Conservation (phyloP, 371 early-diverging fungal genomes). For the Batrachochytrium dendrobatidis region DNA sequence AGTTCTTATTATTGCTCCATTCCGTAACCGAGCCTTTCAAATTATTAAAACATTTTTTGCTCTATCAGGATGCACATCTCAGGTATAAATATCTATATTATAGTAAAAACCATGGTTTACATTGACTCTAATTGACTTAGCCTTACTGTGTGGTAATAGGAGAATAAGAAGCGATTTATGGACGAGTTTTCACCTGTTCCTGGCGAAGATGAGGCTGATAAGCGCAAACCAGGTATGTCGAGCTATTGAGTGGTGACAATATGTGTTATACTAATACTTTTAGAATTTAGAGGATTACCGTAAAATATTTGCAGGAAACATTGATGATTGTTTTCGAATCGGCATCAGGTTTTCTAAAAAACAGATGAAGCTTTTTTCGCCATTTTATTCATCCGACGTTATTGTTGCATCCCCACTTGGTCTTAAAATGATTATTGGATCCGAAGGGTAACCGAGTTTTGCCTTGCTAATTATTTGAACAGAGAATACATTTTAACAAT, state of each 20-base stretch:
- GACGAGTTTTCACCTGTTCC: slow-evolving; percentile 58
- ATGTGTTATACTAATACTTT: neutral
- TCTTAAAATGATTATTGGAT: slow-evolving; percentile 75
- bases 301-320: slow-evolving; percentile 83
- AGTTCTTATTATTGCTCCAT: slow-evolving; percentile 83
- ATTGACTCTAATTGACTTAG: slow-evolving; percentile 3
- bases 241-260: neutral
- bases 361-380: slow-evolving; percentile 75
- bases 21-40: slow-evolving; percentile 73
- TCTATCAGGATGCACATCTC: slow-evolving; percentile 73
- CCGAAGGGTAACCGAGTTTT: slow-evolving; percentile 49
- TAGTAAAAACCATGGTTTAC: too few species aligned
- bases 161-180: slow-evolving; percentile 71
- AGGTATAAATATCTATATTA: slow-evolving; percentile 22
- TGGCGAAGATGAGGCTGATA: slow-evolving; percentile 46
- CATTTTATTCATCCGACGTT: slow-evolving; percentile 86
- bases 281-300: slow-evolving; percentile 61
- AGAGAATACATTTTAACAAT: slow-evolving; percentile 1
- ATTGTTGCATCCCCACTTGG: slow-evolving; percentile 91
- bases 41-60: slow-evolving; percentile 68
- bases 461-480: neutral
- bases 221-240: slow-evolving; percentile 56
- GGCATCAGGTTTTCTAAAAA: slow-evolving; percentile 83
- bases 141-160: slow-evolving; percentile 19
- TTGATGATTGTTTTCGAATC: slow-evolving; percentile 92